These are phyloP conservation scores for Beauveria scarabaeidicola DNA, from an alignment of 2,329 filamentous ascomycete genomes.

Conservation along the genomic window DNA sequence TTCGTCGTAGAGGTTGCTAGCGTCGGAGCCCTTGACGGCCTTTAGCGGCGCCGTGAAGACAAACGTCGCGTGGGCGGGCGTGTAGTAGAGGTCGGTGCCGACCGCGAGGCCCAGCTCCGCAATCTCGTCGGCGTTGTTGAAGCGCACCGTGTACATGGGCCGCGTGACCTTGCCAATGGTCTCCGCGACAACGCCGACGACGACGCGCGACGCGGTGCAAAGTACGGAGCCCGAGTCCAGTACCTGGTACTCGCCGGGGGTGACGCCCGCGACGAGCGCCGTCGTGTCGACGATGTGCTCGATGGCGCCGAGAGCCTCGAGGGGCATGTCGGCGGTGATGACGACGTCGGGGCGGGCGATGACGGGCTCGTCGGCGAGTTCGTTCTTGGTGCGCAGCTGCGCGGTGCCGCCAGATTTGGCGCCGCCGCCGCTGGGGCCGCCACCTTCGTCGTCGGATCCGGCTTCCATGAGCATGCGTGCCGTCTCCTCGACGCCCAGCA, in stretches of 20 bases:
- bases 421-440: conserved; percentile 34
- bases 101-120: conserved; percentile 56
- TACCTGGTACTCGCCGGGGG: conserved; percentile 73
- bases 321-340: conserved; percentile 68
- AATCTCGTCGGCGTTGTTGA: conserved; percentile 61
- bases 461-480: conserved; percentile 78
- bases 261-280: conserved; percentile 69
- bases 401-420: conserved; percentile 30
- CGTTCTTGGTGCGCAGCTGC: conserved; percentile 73
- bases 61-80: conserved; percentile 67
- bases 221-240: conserved; percentile 78
- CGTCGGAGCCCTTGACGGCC: conserved; percentile 78
- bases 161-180: conserved; percentile 78
- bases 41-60: conserved; percentile 81
- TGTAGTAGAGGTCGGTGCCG: conserved; percentile 70
- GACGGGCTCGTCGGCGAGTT: conserved; percentile 53
- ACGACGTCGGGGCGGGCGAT: conserved; percentile 69
- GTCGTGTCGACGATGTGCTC: conserved; percentile 72
- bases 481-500: conserved; percentile 73
- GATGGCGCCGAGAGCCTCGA: conserved; percentile 66
- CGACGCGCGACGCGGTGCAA: conserved; percentile 63
- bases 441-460: conserved; percentile 69
- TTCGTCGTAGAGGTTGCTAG: conserved; percentile 91
- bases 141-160: conserved; percentile 77
- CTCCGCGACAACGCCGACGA: conserved; percentile 78